phyloP scores from a whole-genome alignment of 305 asterid genomes.

The Petunia hybrid region DNA sequence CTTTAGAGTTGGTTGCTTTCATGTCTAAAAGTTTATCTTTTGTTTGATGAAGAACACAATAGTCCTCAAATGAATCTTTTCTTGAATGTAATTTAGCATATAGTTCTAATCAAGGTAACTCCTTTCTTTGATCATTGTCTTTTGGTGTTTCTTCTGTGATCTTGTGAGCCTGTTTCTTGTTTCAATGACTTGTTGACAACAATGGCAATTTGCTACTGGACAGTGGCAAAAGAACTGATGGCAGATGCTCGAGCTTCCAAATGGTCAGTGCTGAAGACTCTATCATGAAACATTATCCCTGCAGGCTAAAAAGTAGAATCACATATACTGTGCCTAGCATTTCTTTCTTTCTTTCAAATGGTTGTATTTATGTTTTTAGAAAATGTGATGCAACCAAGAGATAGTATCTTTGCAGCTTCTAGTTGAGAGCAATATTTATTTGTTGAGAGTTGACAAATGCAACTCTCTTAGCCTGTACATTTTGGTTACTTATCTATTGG shows the following conservation, averaged over 20 bases:
- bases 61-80: background rate
- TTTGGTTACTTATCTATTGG: conserved; percentile 6
- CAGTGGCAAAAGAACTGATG: conserved; percentile 27
- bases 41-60: background rate
- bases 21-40: background rate
- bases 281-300: background rate
- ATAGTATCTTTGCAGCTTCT: background rate
- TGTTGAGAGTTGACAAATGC: conserved; percentile 24
- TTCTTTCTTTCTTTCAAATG: conserved; percentile 3
- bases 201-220: conserved; percentile 20
- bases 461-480: background rate
- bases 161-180: conserved; percentile 7
- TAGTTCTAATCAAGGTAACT: background rate
- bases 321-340: background rate
- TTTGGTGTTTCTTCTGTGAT: background rate
- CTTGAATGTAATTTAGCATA: background rate
- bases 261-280: conserved; percentile 27
- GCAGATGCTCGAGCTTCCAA: conserved; percentile 26
- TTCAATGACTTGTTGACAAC: conserved; percentile 6
- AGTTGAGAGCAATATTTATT: background rate
- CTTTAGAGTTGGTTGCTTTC: background rate
- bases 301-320: background rate
- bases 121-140: background rate
- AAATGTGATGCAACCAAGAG: conserved; percentile 16
- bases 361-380: background rate